Base-by-base conservation (phyloP, 257 asterid species). In the Henckelia pumila region DNA sequence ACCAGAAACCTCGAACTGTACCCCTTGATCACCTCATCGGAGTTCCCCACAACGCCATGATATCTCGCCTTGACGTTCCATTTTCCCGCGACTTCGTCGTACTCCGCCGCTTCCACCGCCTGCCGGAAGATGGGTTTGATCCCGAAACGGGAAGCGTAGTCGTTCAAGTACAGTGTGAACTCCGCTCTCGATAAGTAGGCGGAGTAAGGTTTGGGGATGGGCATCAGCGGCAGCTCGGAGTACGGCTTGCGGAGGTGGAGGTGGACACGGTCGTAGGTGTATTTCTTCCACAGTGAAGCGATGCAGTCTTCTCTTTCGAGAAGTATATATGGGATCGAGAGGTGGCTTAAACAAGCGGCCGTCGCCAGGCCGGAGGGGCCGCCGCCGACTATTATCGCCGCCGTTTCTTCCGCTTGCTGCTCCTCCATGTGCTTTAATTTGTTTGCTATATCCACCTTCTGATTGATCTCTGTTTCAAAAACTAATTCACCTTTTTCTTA, bases 301-400 rank as follows among this genome's bases (percentile, higher is more conserved):
- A 72, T 52, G 61, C 95, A 85, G 32, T 91, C 94, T 62, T 91
- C 95, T 67, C 95, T 74, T 16, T 91, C 96, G 0, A 91, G 77
- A 47, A 89, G 22, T 10, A 70, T 75, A 83, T 83, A 74, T 0
- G 97, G 91, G 52, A 88, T 76, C 1, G 91, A 83, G 25, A 73
- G 78, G 1, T 76, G 71, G 23, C 29, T 71, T 5, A 88, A 72
- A 33, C 73, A 82, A 70, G 95, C 97, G 35, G 97, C 87, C n/a
- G 88, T 71, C 2, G 96, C 86, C 0, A 91, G 77, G 30, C 96
- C 97, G 5, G 96, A 77, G 3, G 97, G 85, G 0, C 97, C 97
- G 21, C 76, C 89, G 61, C 97, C 97, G 37, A 86, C 85, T 29
- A 89, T 72, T 33, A 77, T 81, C 13, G 80, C 90, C 5, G 64